These are phyloP conservation scores for Microdochium nivale DNA, from an alignment of 2,329 filamentous ascomycete species.

Conservation along the genomic window DNA sequence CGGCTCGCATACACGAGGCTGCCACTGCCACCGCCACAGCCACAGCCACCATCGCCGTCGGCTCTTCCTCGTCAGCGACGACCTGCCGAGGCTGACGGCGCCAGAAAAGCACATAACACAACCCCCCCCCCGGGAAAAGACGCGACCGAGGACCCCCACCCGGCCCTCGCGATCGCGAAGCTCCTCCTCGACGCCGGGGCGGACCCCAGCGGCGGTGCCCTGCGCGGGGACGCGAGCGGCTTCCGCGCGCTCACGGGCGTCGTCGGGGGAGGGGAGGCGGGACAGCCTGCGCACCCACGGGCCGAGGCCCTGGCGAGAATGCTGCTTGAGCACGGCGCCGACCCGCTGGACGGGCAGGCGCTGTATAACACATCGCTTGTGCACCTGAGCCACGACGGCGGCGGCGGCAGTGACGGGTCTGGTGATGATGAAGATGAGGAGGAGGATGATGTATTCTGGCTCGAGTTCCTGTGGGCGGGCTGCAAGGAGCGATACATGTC, in stretches of 20 bases:
- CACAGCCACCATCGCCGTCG: neutral
- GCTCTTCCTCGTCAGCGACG: neutral
- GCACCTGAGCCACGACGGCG: neutral
- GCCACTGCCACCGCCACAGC: neutral
- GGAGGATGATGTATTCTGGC: neutral
- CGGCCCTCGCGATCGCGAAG: constrained; percentile 7
- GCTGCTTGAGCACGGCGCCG: neutral
- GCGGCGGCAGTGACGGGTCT: neutral
- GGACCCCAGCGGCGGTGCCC: constrained; percentile 9
- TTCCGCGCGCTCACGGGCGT: neutral
- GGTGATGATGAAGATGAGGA: neutral
- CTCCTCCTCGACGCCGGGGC: constrained; percentile 12
- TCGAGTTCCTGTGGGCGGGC: neutral
- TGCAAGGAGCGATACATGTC: neutral
- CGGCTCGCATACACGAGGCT: neutral
- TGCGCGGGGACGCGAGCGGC: neutral
- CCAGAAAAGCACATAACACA: too few relatives aligned
- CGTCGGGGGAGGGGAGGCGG: neutral
- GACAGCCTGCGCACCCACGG: neutral
- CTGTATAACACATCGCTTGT: neutral
- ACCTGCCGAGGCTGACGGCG: neutral
- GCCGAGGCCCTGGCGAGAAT: neutral
- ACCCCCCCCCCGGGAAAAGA: too few relatives aligned
- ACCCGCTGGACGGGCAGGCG: neutral
- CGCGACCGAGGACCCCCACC: neutral